Percentiles rank a stretch among this genome's conserved stretches.
phyloP scores from a whole-genome alignment of 1,284 basidiomycete genomes.

The Ganoderma lingzhi region DNA sequence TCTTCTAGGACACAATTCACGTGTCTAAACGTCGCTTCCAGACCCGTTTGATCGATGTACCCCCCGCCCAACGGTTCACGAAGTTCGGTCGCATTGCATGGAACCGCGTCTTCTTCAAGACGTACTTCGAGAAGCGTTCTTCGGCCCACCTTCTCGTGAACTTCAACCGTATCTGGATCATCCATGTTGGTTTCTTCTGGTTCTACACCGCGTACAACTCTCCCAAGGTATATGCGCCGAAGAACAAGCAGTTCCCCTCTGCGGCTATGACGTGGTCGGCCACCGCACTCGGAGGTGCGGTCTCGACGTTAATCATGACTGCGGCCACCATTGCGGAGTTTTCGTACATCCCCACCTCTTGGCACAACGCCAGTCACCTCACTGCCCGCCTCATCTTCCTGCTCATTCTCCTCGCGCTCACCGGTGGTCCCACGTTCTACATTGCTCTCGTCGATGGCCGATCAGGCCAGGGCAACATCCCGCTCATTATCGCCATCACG shows the following conservation, averaged over 20 bases:
- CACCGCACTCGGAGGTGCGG: slow-evolving; percentile 89
- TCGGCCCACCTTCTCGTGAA: slow-evolving; percentile 92
- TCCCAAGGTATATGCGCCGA: slow-evolving; percentile 88
- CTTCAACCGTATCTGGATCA: slow-evolving; percentile 97
- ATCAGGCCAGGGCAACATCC: slow-evolving; percentile 61
- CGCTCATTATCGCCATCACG: slow-evolving; percentile 87
- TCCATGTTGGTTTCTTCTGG: slow-evolving; percentile 91
- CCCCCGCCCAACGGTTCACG: slow-evolving; percentile 92
- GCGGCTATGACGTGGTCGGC: slow-evolving; percentile 93
- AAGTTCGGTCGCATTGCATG: slow-evolving; percentile 92
- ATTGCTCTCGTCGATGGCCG: slow-evolving; percentile 81
- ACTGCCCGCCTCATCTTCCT: slow-evolving; percentile 90
- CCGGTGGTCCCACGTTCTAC: slow-evolving; percentile 91
- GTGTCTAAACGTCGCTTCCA: slow-evolving; percentile 40
- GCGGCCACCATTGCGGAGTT: slow-evolving; percentile 92
- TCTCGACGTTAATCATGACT: slow-evolving; percentile 92
- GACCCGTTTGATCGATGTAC: slow-evolving; percentile 89
- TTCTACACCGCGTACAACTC: slow-evolving; percentile 97
- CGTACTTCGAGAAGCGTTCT: slow-evolving; percentile 96
- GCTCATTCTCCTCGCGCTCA: slow-evolving; percentile 85
- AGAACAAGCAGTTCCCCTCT: slow-evolving; percentile 63
- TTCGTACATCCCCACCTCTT: slow-evolving; percentile 95
- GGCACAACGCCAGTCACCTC: slow-evolving; percentile 96
- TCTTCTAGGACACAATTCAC: neutral
- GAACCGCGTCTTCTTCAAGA: slow-evolving; percentile 96